Conservation (phyloP, 1,284 basidiomycete genomes). For the Trichosporon ovoides region DNA sequence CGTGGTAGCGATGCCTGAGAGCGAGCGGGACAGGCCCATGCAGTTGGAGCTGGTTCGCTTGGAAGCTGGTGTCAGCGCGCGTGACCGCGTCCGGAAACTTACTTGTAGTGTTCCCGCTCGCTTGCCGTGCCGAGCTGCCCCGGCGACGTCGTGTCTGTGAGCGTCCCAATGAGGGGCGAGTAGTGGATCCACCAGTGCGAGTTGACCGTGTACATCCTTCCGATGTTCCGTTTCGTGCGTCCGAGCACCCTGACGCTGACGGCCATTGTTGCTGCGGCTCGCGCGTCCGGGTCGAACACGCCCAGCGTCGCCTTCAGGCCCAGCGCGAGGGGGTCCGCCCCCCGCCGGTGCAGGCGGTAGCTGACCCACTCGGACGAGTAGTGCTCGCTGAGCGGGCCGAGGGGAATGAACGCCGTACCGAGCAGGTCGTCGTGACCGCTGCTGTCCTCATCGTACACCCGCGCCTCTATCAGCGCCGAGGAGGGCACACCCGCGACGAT, state of each 20-base stretch:
- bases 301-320: background rate
- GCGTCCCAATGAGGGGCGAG: conserved; percentile 41
- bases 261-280: conserved; percentile 21
- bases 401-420: conserved; percentile 43
- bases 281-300: background rate
- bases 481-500: conserved; percentile 51
- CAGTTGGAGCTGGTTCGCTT: conserved; percentile 53
- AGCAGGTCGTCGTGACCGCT: conserved; percentile 51
- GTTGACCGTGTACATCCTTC: conserved; percentile 51
- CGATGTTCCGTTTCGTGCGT: conserved; percentile 44
- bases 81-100: background rate
- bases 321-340: conserved; percentile 45
- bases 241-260: conserved; percentile 48
- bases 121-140: conserved; percentile 10
- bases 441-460: conserved; percentile 51
- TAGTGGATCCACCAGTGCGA: conserved; percentile 46
- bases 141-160: conserved; percentile 35
- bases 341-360: conserved; percentile 47
- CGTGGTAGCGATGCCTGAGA: conserved; percentile 53
- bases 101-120: conserved; percentile 23
- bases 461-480: conserved; percentile 42
- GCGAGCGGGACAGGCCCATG: conserved; percentile 52
- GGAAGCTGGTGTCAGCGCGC: conserved; percentile 44
- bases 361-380: conserved; percentile 11
- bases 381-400: conserved; percentile 27